Evolutionary conservation across 1,284 basidiomycete genomes (phyloP).

Genomic region (Leccinum colubrinum): DNA sequence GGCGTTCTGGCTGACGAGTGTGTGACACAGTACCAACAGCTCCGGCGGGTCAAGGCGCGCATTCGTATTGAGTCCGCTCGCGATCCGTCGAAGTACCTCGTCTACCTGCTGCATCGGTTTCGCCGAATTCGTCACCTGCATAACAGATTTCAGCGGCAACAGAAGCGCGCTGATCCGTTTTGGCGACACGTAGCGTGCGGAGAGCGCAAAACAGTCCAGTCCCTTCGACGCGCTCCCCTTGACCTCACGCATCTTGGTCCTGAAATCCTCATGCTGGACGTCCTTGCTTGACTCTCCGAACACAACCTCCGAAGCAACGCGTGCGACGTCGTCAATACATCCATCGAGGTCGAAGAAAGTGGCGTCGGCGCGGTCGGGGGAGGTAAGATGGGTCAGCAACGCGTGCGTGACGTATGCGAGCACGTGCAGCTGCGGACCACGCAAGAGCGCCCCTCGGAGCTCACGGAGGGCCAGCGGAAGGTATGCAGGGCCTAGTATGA

Average conservation of each 20-base stretch:
- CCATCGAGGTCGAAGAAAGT: slow-evolving; percentile 70
- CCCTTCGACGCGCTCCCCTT: slow-evolving; percentile 76
- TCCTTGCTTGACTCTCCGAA: slow-evolving; percentile 95
- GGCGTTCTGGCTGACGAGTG: slow-evolving; percentile 89
- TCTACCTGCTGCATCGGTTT: slow-evolving; percentile 89
- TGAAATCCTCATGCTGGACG: slow-evolving; percentile 87
- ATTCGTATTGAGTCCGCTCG: slow-evolving; percentile 87
- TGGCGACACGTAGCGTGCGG: slow-evolving; percentile 78
- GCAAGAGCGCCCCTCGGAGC: slow-evolving; percentile 77
- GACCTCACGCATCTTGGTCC: slow-evolving; percentile 93
- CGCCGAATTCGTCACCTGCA: slow-evolving; percentile 82
- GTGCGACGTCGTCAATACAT: slow-evolving; percentile 75
- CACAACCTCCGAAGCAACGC: slow-evolving; percentile 89
- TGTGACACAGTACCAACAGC: slow-evolving; percentile 83
- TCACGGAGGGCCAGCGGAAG: slow-evolving; percentile 79
- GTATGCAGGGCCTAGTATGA: slow-evolving; percentile 73
- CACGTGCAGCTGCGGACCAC: slow-evolving; percentile 94
- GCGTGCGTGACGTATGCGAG: slow-evolving; percentile 86
- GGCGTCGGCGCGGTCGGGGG: slow-evolving; percentile 44
- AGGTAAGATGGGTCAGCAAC: slow-evolving; percentile 77
- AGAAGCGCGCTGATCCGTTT: slow-evolving; percentile 76
- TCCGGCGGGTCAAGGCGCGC: slow-evolving; percentile 67
- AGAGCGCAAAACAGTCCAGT: slow-evolving; percentile 80
- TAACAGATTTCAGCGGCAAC: slow-evolving; percentile 78
- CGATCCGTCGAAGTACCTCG: slow-evolving; percentile 83